phyloP scores from a whole-genome alignment of 2,329 filamentous ascomycete genomes.

The Calonectria hawksworthii region DNA sequence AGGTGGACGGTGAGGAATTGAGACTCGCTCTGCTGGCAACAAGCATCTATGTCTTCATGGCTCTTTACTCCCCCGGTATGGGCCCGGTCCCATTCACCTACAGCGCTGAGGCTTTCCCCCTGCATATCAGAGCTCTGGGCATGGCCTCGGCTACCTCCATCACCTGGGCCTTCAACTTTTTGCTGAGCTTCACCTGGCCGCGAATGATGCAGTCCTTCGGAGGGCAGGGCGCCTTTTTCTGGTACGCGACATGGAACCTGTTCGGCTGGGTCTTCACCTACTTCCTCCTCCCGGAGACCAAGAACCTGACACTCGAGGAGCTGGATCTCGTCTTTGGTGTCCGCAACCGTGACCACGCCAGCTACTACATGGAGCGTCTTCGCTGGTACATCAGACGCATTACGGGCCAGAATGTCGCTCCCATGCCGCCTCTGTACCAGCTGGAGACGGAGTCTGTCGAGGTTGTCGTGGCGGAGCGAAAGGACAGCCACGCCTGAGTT shows the following conservation, averaged over 20 bases:
- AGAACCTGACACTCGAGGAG: slow-evolving; percentile 64
- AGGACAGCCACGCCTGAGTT: slow-evolving; percentile 34
- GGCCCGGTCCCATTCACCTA: slow-evolving; percentile 55
- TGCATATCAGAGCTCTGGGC: slow-evolving; percentile 52
- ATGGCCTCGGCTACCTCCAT: slow-evolving; percentile 56
- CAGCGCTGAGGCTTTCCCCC: slow-evolving; percentile 54
- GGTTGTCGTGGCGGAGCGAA: slow-evolving; percentile 55
- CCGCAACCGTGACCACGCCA: slow-evolving; percentile 55
- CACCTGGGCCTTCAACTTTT: slow-evolving; percentile 52
- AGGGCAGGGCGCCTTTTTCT: slow-evolving; percentile 52
- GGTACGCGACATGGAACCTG: slow-evolving; percentile 63
- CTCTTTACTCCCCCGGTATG: slow-evolving; percentile 53
- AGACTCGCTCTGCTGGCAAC: slow-evolving; percentile 48
- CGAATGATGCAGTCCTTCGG: slow-evolving; percentile 47
- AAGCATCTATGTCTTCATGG: slow-evolving; percentile 53
- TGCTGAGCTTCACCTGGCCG: slow-evolving; percentile 51
- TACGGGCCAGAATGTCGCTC: slow-evolving; percentile 14
- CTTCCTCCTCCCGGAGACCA: slow-evolving; percentile 65
- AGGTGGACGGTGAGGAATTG: slow-evolving; percentile 30
- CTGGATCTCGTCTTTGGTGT: slow-evolving; percentile 64
- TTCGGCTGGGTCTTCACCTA: slow-evolving; percentile 63
- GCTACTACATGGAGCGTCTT: slow-evolving; percentile 50
- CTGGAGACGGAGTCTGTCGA: slow-evolving; percentile 39
- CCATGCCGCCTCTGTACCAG: slow-evolving; percentile 34
- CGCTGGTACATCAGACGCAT: slow-evolving; percentile 27